phyloP scores from a whole-genome alignment of 164 flowering plant genomes.

The Paratinospora sagittata region DNA sequence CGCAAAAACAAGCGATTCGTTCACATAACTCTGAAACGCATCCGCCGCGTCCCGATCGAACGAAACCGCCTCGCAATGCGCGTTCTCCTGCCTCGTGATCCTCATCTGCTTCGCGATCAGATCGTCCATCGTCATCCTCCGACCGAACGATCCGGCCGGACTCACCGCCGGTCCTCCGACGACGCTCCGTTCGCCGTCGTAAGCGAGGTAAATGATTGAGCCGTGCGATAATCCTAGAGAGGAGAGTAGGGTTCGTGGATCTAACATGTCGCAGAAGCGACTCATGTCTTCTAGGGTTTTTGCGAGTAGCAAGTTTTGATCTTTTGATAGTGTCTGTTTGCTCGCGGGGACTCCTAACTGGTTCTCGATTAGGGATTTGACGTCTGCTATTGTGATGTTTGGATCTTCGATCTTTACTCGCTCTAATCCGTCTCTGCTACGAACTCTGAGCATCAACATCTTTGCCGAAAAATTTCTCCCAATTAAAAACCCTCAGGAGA shows the following conservation, averaged over 20 bases:
- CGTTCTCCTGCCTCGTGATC: constrained; percentile 63
- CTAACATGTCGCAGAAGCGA: constrained; percentile 57
- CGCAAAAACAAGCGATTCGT: constrained; percentile 67
- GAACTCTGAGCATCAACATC: constrained; percentile 77
- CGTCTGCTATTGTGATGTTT: constrained; percentile 40
- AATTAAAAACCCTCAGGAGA: no score
- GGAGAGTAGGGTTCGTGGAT: constrained; percentile 47
- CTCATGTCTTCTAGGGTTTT: constrained; percentile 47
- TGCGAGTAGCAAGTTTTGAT: constrained; percentile 75
- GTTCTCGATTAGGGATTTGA: constrained; percentile 56
- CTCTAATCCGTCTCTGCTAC: constrained; percentile 87
- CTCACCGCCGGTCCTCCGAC: constrained; percentile 44
- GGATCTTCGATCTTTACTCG: constrained; percentile 53
- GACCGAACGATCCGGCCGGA: constrained; percentile 76
- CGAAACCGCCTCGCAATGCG: constrained; percentile 70
- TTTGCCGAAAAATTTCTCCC: constrained; percentile 12
- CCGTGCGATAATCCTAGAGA: constrained; percentile 67
- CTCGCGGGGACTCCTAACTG: constrained; percentile 64
- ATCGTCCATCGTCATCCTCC: constrained; percentile 94
- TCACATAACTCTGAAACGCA: constrained; percentile 76
- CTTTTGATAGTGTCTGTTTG: constrained; percentile 63
- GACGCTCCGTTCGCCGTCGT: constrained; percentile 67
- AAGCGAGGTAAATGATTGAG: constrained; percentile 61
- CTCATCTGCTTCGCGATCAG: constrained; percentile 82
- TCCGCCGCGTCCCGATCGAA: constrained; percentile 81